phyloP scores from a whole-genome alignment of 371 early-diverging fungal genomes.

The Dentiscutata heterogama region DNA sequence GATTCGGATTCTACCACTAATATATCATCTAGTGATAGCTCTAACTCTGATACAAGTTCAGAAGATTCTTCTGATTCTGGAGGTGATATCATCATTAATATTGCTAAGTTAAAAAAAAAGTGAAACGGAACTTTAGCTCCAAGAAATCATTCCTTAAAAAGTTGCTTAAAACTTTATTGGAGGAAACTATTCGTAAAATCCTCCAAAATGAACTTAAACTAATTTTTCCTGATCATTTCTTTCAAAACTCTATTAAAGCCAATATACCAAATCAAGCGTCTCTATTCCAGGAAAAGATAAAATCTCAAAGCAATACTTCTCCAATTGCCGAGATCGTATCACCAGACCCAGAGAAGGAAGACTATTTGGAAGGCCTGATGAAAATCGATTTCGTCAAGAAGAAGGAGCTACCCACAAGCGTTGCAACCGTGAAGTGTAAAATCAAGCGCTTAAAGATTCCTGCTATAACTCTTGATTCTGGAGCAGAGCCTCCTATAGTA shows the following conservation, averaged over 20 bases:
- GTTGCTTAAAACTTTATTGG: neutral
- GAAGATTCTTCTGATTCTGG: constrained; percentile 3
- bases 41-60: constrained; percentile 22
- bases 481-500: neutral
- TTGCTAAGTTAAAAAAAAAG: constrained; percentile 17
- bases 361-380: neutral
- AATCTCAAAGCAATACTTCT: neutral
- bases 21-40: constrained; percentile 6
- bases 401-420: neutral
- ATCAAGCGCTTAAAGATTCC: neutral
- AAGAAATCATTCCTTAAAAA: neutral
- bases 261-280: neutral
- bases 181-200: neutral
- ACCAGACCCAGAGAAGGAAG: neutral
- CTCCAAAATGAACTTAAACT: neutral
- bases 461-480: neutral
- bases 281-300: neutral
- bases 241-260: neutral
- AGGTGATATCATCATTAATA: neutral
- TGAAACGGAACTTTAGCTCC: neutral
- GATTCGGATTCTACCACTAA: constrained; percentile 17
- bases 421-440: neutral
- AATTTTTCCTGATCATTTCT: neutral
- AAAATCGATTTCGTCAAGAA: neutral
- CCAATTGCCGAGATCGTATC: neutral